Evolutionary conservation across 257 asterid genomes (phyloP).

Genomic region (Oldenlandia corymbosa): DNA sequence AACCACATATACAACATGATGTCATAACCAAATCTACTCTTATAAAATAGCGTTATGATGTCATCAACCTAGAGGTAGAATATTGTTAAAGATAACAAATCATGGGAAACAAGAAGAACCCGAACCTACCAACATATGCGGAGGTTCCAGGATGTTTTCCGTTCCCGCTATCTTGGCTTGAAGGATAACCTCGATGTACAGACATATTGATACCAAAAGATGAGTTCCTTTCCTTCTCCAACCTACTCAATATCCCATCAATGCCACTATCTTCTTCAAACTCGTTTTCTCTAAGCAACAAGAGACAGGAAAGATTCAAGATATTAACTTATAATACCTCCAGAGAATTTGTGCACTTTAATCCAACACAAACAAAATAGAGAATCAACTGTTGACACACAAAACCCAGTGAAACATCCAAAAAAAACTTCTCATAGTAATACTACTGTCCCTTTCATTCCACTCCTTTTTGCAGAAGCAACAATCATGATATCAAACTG

Average conservation of each 20-base stretch:
- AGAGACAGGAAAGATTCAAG: constrained; percentile 8
- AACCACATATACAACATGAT: too few relatives aligned
- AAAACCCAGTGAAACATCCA: not conserved
- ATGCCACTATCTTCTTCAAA: constrained; percentile 50
- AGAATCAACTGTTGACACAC: not conserved
- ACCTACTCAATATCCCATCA: constrained; percentile 69
- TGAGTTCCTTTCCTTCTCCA: constrained; percentile 68
- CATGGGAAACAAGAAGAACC: not conserved
- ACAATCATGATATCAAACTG: not conserved
- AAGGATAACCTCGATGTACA: constrained; percentile 26
- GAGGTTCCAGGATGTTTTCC: constrained; percentile 26
- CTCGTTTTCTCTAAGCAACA: constrained; percentile 44
- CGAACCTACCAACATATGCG: constrained; percentile 28
- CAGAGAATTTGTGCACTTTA: not conserved
- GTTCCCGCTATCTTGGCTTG: constrained; percentile 30
- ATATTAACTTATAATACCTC: not conserved
- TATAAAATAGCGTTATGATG: not conserved
- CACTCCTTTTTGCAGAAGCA: not conserved
- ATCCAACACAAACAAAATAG: not conserved
- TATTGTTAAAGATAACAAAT: not conserved
- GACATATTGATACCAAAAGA: constrained; percentile 42
- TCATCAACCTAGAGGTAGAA: not conserved
- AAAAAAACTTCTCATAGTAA: not conserved
- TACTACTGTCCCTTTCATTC: not conserved
- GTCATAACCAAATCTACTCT: not conserved